Conservation (phyloP, 192 early-diverging fungal species). For the Glomus cerebriforme region DNA sequence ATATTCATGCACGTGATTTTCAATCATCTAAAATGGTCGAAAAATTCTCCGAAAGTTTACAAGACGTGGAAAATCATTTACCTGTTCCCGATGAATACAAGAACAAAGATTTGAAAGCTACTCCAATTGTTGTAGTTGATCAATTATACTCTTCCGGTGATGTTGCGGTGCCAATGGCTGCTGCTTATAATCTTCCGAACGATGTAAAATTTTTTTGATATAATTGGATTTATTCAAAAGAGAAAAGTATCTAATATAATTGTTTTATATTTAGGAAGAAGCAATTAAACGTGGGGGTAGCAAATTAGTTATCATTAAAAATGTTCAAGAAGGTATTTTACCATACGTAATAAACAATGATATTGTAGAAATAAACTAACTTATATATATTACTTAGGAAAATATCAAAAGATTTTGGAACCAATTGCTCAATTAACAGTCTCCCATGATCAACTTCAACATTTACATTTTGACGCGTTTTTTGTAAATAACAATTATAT, state of each 20-base stretch:
- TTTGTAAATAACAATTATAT: constrained; percentile 41
- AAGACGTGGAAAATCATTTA: constrained; percentile 65
- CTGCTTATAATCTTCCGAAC: constrained; percentile 79
- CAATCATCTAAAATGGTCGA: constrained; percentile 55
- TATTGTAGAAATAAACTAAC: neutral
- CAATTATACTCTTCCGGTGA: constrained; percentile 74
- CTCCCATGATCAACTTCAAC: constrained; percentile 48
- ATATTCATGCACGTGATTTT: constrained; percentile 69
- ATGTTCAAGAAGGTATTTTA: constrained; percentile 63
- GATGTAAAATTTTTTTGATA: constrained; percentile 42
- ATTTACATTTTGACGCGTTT: constrained; percentile 70
- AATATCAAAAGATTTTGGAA: constrained; percentile 61
- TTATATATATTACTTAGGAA: constrained; percentile 23
- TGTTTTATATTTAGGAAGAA: constrained; percentile 47
- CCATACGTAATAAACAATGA: neutral
- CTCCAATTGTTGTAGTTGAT: constrained; percentile 76
- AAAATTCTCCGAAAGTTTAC: constrained; percentile 64
- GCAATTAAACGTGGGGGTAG: constrained; percentile 63
- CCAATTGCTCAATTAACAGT: constrained; percentile 65
- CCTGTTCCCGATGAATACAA: constrained; percentile 69
- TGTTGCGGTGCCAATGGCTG: constrained; percentile 72
- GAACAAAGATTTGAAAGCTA: constrained; percentile 59
- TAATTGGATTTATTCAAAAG: neutral
- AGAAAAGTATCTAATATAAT: neutral
- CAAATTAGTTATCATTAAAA: constrained; percentile 75